Conservation (phyloP, 345 rosid genomes). For the Populus deltoides region DNA sequence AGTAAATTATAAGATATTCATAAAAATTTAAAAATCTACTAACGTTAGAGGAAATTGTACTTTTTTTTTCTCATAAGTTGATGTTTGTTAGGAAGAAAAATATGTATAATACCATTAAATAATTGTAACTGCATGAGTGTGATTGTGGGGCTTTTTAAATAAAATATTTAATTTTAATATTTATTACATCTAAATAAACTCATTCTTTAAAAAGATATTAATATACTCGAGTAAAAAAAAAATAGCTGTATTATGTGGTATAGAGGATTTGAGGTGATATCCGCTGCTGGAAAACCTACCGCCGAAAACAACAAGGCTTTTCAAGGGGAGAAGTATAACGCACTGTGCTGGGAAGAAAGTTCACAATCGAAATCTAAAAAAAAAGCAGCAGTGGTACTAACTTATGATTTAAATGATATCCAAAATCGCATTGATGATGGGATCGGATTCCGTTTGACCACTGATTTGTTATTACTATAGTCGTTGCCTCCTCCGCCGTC, state of each 20-base stretch:
- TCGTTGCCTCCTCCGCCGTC: background rate
- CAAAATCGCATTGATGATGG: background rate
- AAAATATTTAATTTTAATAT: no score
- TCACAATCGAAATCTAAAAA: background rate
- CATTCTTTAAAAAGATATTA: no score
- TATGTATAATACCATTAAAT: no score
- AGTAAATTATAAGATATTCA: no score
- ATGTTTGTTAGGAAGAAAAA: no score
- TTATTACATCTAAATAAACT: no score
- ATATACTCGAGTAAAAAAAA: no score
- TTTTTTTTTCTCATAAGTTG: no score
- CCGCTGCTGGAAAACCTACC: background rate
- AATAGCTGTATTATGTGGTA: background rate
- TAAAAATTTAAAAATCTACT: no score
- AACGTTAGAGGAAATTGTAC: no score
- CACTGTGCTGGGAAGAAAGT: background rate
- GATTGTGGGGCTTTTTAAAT: no score
- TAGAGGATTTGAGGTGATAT: background rate
- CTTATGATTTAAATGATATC: background rate
- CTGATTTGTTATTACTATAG: background rate
- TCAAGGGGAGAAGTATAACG: background rate
- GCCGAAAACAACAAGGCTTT: background rate
- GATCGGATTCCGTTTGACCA: slow-evolving; percentile 9
- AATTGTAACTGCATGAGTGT: no score
- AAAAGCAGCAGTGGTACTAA: background rate